A percentile compares a stretch with the other conserved stretches of the same genome.
phyloP scores from a whole-genome alignment of 2,329 filamentous ascomycete genomes.

The Anisogramma anomala region DNA sequence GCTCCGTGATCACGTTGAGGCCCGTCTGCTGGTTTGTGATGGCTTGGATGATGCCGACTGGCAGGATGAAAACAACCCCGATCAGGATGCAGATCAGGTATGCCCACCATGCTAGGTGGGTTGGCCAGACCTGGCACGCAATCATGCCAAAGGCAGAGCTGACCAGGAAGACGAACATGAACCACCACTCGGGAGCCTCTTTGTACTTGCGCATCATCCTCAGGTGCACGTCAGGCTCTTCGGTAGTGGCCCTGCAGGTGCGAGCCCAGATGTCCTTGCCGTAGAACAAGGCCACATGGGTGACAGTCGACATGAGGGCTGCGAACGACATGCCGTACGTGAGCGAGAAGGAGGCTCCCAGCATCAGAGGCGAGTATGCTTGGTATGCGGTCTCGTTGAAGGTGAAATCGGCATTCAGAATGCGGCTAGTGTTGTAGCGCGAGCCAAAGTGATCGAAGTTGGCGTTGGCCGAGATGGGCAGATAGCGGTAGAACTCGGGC shows the following conservation, averaged over 20 bases:
- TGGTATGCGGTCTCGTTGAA: constrained; percentile 34
- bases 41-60: constrained; percentile 32
- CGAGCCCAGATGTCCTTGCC: constrained; percentile 23
- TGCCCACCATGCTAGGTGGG: constrained; percentile 34
- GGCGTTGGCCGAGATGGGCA: constrained; percentile 38
- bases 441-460: constrained; percentile 41
- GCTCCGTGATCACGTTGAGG: constrained; percentile 37
- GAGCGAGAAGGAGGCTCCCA: constrained; percentile 44
- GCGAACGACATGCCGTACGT: constrained; percentile 48
- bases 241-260: constrained; percentile 21
- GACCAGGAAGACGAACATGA: constrained; percentile 30
- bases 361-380: constrained; percentile 35
- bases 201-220: constrained; percentile 46
- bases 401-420: constrained; percentile 31
- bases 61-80: constrained; percentile 30
- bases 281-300: constrained; percentile 41
- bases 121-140: constrained; percentile 25
- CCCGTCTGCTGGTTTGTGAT: constrained; percentile 39
- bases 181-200: constrained; percentile 48
- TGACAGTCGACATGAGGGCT: constrained; percentile 38
- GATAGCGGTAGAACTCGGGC: constrained; percentile 32
- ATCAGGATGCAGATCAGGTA: constrained; percentile 30
- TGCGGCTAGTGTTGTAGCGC: constrained; percentile 33
- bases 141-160: constrained; percentile 39
- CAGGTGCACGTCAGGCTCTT: constrained; percentile 39